phyloP scores from a whole-genome alignment of 2,329 filamentous ascomycete species.

The Aureobasidium leucospermi region DNA sequence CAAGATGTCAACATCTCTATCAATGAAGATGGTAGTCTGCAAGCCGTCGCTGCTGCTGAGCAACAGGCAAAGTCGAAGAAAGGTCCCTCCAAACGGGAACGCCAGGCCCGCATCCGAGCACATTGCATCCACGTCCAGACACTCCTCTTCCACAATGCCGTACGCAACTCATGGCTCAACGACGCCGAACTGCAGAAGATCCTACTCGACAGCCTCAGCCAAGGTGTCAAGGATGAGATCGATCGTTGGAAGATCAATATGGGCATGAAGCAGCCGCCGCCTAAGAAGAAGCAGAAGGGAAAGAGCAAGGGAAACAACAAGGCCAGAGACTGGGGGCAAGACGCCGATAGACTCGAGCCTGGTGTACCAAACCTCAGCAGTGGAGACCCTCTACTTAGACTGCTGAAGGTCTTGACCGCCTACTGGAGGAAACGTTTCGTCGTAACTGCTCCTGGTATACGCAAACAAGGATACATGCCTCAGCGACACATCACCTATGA shows the following conservation, averaged over 20 bases:
- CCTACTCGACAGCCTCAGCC: constrained; percentile 65
- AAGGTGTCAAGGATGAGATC: constrained; percentile 62
- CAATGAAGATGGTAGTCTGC: constrained; percentile 30
- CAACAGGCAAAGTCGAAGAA: constrained; percentile 52
- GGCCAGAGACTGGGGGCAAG: constrained; percentile 63
- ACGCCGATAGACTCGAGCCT: constrained; percentile 61
- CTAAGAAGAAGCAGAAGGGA: constrained; percentile 38
- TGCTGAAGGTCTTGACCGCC: constrained; percentile 67
- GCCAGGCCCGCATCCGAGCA: constrained; percentile 66
- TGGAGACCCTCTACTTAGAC: constrained; percentile 70
- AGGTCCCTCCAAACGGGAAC: constrained; percentile 77
- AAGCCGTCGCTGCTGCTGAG: constrained; percentile 23
- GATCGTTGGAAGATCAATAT: constrained; percentile 66
- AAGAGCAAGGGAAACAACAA: constrained; percentile 36
- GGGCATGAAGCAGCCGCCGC: constrained; percentile 42
- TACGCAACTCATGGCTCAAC: constrained; percentile 78
- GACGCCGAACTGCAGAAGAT: constrained; percentile 68
- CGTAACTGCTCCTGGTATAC: constrained; percentile 67
- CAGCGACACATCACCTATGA: constrained; percentile 68
- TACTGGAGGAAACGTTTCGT: constrained; percentile 87
- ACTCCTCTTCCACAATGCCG: constrained; percentile 80
- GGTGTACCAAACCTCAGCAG: constrained; percentile 69
- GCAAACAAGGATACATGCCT: constrained; percentile 85
- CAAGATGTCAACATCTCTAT: constrained; percentile 28
- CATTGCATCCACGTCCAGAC: constrained; percentile 86